A percentile compares a stretch with the other conserved stretches of the same genome.
Evolutionary conservation across 2,329 filamentous ascomycete genomes (phyloP).

Genomic region (Monilinia vaccinii-corymbosi): DNA sequence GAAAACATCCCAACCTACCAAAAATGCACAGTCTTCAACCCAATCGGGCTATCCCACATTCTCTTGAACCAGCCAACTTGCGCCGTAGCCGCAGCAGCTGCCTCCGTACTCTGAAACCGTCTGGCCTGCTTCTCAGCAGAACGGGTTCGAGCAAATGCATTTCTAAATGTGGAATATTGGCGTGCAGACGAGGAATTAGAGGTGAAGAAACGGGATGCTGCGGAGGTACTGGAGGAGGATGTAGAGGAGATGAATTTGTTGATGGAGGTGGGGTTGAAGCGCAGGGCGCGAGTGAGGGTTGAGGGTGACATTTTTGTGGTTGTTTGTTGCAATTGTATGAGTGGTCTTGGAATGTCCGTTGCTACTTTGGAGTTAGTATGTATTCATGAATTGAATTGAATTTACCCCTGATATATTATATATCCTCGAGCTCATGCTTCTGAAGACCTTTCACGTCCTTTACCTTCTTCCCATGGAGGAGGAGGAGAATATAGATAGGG

Average conservation of each 20-base stretch:
- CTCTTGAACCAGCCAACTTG: constrained; percentile 54
- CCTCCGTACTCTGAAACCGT: constrained; percentile 53
- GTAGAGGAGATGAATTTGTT: neutral
- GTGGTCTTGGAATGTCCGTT: neutral
- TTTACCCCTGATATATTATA: neutral
- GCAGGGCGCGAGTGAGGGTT: neutral
- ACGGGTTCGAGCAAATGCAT: constrained; percentile 5
- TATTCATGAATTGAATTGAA: neutral
- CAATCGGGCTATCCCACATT: constrained; percentile 75
- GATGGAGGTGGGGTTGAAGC: constrained; percentile 2
- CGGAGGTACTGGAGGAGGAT: constrained; percentile 30
- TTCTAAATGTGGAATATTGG: constrained; percentile 34
- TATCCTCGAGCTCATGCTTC: neutral
- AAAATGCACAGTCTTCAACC: constrained; percentile 93
- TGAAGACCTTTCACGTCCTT: neutral
- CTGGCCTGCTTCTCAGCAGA: constrained; percentile 33
- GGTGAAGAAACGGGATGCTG: constrained; percentile 36
- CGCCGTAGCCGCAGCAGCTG: constrained; percentile 33
- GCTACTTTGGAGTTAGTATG: neutral
- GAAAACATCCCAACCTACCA: constrained; percentile 49
- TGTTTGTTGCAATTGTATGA: neutral
- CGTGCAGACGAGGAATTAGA: constrained; percentile 34
- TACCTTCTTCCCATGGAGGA: neutral
- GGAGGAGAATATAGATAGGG: neutral
- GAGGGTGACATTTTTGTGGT: neutral